Conservation (phyloP, 2,329 filamentous ascomycete genomes). For the Didymella exigua region DNA sequence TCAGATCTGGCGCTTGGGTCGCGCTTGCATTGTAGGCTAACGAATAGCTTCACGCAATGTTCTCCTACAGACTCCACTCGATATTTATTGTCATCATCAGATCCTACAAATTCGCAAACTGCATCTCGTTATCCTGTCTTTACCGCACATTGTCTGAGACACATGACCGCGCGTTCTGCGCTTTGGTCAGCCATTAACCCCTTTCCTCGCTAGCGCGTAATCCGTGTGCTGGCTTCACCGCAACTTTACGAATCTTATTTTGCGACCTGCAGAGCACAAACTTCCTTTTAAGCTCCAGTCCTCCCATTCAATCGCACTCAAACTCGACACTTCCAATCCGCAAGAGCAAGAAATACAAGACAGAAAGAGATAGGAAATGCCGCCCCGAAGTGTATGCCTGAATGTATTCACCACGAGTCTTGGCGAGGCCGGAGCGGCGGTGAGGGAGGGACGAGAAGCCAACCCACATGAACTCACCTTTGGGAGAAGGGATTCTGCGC, state of each 20-base stretch:
- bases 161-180: slow-evolving; percentile 40
- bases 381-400: slow-evolving; percentile 44
- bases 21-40: slow-evolving; percentile 19
- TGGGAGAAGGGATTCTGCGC: slow-evolving; percentile 39
- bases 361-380: slow-evolving; percentile 36
- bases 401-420: slow-evolving; percentile 46
- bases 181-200: slow-evolving; percentile 42
- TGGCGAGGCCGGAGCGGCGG: slow-evolving; percentile 36
- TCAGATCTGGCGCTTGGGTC: slow-evolving; percentile 18
- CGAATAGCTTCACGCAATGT: slow-evolving; percentile 18
- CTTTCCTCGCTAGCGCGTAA: slow-evolving; percentile 34
- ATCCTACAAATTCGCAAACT: slow-evolving; percentile 8
- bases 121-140: slow-evolving; percentile 4
- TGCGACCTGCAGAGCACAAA: slow-evolving; percentile 28
- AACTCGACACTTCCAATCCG: slow-evolving; percentile 16
- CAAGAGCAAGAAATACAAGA: slow-evolving; percentile 17
- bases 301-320: slow-evolving; percentile 18
- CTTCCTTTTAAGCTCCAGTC: slow-evolving; percentile 35
- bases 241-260: slow-evolving; percentile 43
- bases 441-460: slow-evolving; percentile 33
- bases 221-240: slow-evolving; percentile 47
- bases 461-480: slow-evolving; percentile 19
- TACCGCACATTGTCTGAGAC: slow-evolving; percentile 29
- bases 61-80: slow-evolving; percentile 15
- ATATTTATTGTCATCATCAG: background rate